These are phyloP conservation scores for Dactylorhiza incarnata DNA, from an alignment of 106 monocot species.

Conservation along the genomic window DNA sequence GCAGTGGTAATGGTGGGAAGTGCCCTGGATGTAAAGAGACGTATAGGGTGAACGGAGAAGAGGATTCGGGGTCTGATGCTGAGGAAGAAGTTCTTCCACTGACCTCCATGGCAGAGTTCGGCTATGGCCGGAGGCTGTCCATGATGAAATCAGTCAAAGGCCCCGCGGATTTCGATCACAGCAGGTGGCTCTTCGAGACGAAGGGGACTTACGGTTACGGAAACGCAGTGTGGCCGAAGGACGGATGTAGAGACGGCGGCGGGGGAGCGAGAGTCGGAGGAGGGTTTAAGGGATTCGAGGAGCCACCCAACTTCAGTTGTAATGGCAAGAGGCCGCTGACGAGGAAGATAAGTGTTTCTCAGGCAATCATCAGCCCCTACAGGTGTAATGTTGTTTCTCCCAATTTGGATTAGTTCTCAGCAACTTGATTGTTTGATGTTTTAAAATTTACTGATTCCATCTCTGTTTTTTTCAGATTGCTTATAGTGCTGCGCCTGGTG, in stretches of 20 bases:
- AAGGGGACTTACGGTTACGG: conserved; percentile 83
- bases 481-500: conserved; percentile 48
- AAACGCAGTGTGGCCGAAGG: conserved; percentile 75
- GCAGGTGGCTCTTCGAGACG: conserved; percentile 70
- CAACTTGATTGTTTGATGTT: conserved; percentile 1
- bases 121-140: conserved; percentile 30
- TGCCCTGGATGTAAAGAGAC: conserved; percentile 76
- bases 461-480: conserved; percentile 24
- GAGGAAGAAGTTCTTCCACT: conserved; percentile 26
- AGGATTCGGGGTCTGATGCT: conserved; percentile 18
- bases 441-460: not conserved
- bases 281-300: conserved; percentile 35
- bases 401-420: not conserved
- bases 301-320: conserved; percentile 41
- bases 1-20: conserved; percentile 16
- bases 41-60: conserved; percentile 29
- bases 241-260: conserved; percentile 23
- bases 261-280: conserved; percentile 14
- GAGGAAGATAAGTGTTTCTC: conserved; percentile 52
- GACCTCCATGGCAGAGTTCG: conserved; percentile 43
- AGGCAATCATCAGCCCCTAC: conserved; percentile 75
- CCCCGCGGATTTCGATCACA: conserved; percentile 55
- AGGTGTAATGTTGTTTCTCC: conserved; percentile 24
- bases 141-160: conserved; percentile 47
- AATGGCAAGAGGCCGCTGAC: conserved; percentile 43